These are phyloP conservation scores for Fibroporia radiculosa DNA, from an alignment of 768 basidiomycete genomes.

Conservation along the genomic window DNA sequence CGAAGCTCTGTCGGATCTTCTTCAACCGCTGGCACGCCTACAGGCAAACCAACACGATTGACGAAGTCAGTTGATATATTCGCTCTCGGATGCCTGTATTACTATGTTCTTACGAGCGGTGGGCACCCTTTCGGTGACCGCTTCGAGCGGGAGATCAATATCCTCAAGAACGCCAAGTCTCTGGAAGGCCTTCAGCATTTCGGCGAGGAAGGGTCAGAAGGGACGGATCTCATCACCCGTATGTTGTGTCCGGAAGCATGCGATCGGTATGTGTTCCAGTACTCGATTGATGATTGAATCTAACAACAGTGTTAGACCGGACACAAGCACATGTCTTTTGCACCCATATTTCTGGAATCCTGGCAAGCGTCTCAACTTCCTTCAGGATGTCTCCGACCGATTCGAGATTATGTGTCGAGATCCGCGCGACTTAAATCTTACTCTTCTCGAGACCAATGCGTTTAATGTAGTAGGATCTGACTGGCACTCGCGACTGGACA, in stretches of 20 bases:
- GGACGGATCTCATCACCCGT: constrained; percentile 62
- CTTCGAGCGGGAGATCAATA: constrained; percentile 92
- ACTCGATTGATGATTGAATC: background rate
- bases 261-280: constrained; percentile 46
- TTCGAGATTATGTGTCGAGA: constrained; percentile 98
- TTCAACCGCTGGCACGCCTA: constrained; percentile 30
- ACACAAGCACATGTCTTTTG: constrained; percentile 77
- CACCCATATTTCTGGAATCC: constrained; percentile 99
- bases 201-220: constrained; percentile 94
- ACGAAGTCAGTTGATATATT: constrained; percentile 98
- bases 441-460: constrained; percentile 69
- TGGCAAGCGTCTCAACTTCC: constrained; percentile 75
- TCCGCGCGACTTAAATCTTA: constrained; percentile 69
- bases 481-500: constrained; percentile 85
- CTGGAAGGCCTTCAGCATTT: constrained; percentile 67
- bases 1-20: constrained; percentile 55
- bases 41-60: constrained; percentile 53
- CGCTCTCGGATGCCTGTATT: constrained; percentile 91
- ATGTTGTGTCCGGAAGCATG: constrained; percentile 79
- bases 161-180: constrained; percentile 71
- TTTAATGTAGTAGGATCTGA: constrained; percentile 74
- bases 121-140: constrained; percentile 91
- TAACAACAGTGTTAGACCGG: constrained; percentile 48
- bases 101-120: constrained; percentile 85
- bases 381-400: constrained; percentile 96